Evolutionary conservation across 2,329 filamentous ascomycete genomes (phyloP).

Genomic region (Calonectria pseudoturangicola): DNA sequence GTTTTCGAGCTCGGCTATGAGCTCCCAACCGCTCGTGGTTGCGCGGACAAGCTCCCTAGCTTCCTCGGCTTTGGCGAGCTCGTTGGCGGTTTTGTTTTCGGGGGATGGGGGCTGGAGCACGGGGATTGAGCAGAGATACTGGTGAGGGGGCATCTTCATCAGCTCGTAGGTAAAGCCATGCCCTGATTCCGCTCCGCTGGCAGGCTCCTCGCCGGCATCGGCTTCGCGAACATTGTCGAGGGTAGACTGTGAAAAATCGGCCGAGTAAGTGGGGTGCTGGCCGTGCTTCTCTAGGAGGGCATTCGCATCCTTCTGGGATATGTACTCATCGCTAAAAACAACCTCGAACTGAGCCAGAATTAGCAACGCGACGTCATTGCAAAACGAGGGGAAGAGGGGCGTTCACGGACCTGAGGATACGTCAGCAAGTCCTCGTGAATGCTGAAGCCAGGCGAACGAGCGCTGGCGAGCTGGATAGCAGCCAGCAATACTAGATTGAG

Average conservation of each 20-base stretch:
- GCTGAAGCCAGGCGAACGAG: conserved; percentile 80
- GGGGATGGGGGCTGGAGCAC: conserved; percentile 74
- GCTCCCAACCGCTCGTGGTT: conserved; percentile 85
- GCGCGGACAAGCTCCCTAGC: conserved; percentile 87
- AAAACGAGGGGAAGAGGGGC: conserved; percentile 28
- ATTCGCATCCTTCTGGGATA: conserved; percentile 82
- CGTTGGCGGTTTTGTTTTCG: conserved; percentile 79
- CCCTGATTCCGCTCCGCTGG: conserved; percentile 40
- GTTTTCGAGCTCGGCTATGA: conserved; percentile 85
- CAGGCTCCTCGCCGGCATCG: conserved; percentile 56
- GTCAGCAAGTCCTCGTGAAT: conserved; percentile 92
- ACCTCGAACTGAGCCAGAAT: conserved; percentile 82
- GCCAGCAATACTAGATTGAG: conserved; percentile 66
- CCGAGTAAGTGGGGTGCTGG: conserved; percentile 62
- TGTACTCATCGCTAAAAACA: conserved; percentile 82
- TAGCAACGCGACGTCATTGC: conserved; percentile 40
- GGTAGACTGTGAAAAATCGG: conserved; percentile 64
- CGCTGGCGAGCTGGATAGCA: conserved; percentile 66
- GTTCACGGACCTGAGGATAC: conserved; percentile 83
- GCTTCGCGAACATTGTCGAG: conserved; percentile 57
- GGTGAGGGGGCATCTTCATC: conserved; percentile 81
- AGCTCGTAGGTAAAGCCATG: conserved; percentile 78
- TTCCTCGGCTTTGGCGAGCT: conserved; percentile 82
- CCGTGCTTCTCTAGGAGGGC: conserved; percentile 70
- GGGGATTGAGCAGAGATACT: conserved; percentile 91